phyloP scores from a whole-genome alignment of 2,329 filamentous ascomycete genomes.

The Westerdykella sp. region DNA sequence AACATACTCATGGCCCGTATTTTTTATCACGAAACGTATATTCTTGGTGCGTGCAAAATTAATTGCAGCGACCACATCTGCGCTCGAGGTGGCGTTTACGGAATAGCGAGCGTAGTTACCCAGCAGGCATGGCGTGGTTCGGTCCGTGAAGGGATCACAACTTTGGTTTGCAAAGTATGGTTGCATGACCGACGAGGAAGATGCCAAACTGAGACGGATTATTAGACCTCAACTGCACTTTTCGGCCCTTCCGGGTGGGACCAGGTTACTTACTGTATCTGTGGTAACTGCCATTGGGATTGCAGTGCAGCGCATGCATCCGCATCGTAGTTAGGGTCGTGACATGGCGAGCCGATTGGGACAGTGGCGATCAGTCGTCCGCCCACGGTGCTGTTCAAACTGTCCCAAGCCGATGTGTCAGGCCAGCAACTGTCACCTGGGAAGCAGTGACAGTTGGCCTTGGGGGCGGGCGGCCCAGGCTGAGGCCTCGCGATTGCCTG shows the following conservation, averaged over 20 bases:
- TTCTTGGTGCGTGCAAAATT: slow-evolving; percentile 7
- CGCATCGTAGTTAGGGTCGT: slow-evolving; percentile 20
- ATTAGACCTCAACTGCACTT: slow-evolving; percentile 41
- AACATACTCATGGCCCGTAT: slow-evolving; percentile 8
- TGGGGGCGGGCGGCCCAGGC: too few species aligned
- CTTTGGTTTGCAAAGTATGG: slow-evolving; percentile 38
- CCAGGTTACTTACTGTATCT: slow-evolving; percentile 8
- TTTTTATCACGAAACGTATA: slow-evolving; percentile 11
- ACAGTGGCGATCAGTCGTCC: slow-evolving; percentile 37
- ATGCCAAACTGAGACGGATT: slow-evolving; percentile 33
- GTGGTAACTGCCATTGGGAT: slow-evolving; percentile 4
- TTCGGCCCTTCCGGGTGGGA: slow-evolving; percentile 10
- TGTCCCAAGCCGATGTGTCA: slow-evolving; percentile 23
- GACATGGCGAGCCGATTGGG: slow-evolving; percentile 36
- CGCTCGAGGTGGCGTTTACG: slow-evolving; percentile 23
- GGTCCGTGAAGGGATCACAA: slow-evolving; percentile 15
- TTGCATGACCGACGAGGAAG: slow-evolving; percentile 38
- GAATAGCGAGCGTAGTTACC: slow-evolving; percentile 9
- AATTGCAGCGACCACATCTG: slow-evolving; percentile 5
- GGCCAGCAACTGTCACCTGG: slow-evolving; percentile 37
- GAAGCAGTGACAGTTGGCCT: slow-evolving; percentile 1
- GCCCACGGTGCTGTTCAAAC: slow-evolving; percentile 34
- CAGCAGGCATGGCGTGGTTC: slow-evolving; percentile 26
- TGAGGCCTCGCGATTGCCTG: too few species aligned
- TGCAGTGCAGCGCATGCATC: slow-evolving; percentile 11